These are phyloP conservation scores for Silene coronaria DNA, from an alignment of 179 eudicot species.

Conservation along the genomic window DNA sequence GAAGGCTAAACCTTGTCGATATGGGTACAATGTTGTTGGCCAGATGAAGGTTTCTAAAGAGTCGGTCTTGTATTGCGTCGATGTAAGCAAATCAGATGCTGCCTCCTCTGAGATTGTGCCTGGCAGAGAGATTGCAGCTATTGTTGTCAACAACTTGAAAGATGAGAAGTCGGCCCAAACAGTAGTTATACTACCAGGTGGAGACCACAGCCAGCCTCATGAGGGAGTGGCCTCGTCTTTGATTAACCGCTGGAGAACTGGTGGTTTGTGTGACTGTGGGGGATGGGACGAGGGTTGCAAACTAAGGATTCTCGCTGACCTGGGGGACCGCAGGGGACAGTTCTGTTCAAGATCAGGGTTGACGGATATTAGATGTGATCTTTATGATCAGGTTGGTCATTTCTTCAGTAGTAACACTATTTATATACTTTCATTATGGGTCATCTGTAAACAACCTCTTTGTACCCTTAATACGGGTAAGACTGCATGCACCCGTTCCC, in stretches of 20 bases:
- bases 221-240: conserved; percentile 66
- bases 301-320: conserved; percentile 45
- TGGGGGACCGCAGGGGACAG: conserved; percentile 22
- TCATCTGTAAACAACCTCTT: no score
- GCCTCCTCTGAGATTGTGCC: conserved; percentile 30
- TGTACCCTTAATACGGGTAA: no score
- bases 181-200: conserved; percentile 65
- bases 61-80: conserved; percentile 52
- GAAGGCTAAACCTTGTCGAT: conserved; percentile 41
- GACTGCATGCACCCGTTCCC: no score
- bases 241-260: conserved; percentile 70
- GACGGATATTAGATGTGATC: conserved; percentile 35
- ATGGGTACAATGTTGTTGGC: conserved; percentile 56
- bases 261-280: conserved; percentile 87
- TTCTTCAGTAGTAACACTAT: neutral
- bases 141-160: conserved; percentile 35
- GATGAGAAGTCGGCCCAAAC: conserved; percentile 26
- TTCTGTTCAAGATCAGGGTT: conserved; percentile 10
- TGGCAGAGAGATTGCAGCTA: conserved; percentile 60
- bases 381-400: conserved; percentile 51
- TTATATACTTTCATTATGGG: no score
- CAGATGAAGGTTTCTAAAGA: conserved; percentile 69
- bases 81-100: conserved; percentile 28
- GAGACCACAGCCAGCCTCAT: conserved; percentile 58
- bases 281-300: conserved; percentile 96